Evolutionary conservation across 2,329 filamentous ascomycete genomes (phyloP).

Genomic region (Truncatella angustata): DNA sequence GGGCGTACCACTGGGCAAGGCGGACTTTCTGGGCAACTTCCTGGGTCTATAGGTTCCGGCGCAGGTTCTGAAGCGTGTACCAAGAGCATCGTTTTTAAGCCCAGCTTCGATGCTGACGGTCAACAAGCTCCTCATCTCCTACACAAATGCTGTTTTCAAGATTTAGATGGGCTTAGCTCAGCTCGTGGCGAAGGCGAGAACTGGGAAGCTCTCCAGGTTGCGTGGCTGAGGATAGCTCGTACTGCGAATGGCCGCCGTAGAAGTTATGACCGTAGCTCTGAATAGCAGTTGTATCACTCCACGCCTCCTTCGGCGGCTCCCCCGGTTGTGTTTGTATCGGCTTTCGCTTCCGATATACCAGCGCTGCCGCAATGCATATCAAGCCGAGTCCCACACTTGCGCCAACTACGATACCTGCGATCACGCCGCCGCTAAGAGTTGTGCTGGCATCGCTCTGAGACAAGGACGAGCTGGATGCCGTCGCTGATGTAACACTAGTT

Average conservation of each 20-base stretch:
- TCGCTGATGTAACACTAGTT: neutral
- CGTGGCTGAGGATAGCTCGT: neutral
- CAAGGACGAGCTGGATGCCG: neutral
- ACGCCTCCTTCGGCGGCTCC: neutral
- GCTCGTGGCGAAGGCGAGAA: neutral
- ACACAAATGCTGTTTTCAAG: no score
- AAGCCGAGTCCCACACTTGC: neutral
- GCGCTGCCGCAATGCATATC: neutral
- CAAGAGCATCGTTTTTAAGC: no score
- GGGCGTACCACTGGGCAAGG: slow-evolving; percentile 60
- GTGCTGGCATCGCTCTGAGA: neutral
- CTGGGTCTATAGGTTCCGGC: neutral
- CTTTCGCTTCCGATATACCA: neutral
- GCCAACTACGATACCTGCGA: neutral
- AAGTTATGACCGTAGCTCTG: neutral
- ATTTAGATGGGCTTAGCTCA: no score
- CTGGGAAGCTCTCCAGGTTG: neutral
- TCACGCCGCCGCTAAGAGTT: neutral
- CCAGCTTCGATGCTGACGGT: neutral
- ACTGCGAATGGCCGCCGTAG: neutral
- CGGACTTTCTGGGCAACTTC: slow-evolving; percentile 39
- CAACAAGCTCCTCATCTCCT: no score
- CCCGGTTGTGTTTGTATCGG: neutral
- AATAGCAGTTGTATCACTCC: neutral
- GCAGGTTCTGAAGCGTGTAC: neutral